A percentile compares a stretch with the other conserved stretches of the same genome.
Evolutionary conservation across 1,139 yeast species (phyloP).

Genomic region (Debaryomycetaceae sp.): DNA sequence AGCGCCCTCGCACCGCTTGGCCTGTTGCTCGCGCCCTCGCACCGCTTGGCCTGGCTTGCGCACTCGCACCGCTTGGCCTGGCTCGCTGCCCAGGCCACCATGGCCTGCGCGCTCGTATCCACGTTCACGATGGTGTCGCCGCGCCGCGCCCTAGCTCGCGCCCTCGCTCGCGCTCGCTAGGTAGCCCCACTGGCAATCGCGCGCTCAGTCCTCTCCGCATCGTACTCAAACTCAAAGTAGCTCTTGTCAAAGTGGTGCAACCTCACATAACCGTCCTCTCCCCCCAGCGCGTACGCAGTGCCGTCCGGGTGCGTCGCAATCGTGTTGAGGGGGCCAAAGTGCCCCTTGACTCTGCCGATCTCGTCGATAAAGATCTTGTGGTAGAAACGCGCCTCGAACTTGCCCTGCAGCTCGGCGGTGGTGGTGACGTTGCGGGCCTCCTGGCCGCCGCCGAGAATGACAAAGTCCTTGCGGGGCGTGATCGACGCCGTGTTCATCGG

Average conservation of each 20-base stretch:
- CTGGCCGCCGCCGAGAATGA: constrained; percentile 98
- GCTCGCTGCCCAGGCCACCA: no score
- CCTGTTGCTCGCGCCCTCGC: no score
- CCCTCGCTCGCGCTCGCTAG: no score
- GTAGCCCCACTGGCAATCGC: constrained; percentile 35
- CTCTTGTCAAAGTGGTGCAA: constrained; percentile 90
- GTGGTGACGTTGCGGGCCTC: constrained; percentile 98
- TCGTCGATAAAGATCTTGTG: constrained; percentile 95
- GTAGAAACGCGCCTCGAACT: constrained; percentile 93
- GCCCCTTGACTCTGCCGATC: constrained; percentile 96
- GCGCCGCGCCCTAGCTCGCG: no score
- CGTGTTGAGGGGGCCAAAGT: constrained; percentile 96
- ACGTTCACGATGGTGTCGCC: no score
- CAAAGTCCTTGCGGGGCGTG: constrained; percentile 87
- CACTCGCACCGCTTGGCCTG: no score
- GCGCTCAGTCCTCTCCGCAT: constrained; percentile 78
- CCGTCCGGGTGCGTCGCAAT: constrained; percentile 96
- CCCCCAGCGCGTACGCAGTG: constrained; percentile 89
- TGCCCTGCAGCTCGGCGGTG: constrained; percentile 90
- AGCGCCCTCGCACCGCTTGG: no score
- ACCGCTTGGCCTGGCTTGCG: no score
- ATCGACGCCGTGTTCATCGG: constrained; percentile 96
- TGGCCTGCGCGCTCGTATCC: no score
- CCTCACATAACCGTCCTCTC: constrained; percentile 97
- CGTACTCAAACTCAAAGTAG: constrained; percentile 88